Evolutionary conservation across 2,329 filamentous ascomycete species (phyloP).

Genomic region (Phialocephala sp.): DNA sequence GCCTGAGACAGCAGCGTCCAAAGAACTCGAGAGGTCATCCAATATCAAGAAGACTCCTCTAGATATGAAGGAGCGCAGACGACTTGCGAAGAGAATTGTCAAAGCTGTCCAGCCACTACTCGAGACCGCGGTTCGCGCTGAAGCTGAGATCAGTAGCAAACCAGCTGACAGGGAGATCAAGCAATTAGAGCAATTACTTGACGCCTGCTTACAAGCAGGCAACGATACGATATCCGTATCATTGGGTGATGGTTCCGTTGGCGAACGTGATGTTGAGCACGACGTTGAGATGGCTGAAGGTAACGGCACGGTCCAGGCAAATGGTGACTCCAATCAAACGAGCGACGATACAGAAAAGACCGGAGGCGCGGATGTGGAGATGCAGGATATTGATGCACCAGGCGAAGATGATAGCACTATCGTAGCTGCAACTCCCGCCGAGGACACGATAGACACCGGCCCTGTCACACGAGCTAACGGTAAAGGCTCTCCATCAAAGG

Average conservation of each 20-base stretch:
- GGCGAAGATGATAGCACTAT: slow-evolving; percentile 32
- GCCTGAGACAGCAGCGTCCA: slow-evolving; percentile 31
- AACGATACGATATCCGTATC: slow-evolving; percentile 49
- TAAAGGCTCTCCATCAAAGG: not conserved
- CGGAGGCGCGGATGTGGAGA: slow-evolving; percentile 44
- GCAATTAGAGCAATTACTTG: slow-evolving; percentile 76
- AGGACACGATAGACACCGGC: slow-evolving; percentile 36
- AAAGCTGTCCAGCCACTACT: slow-evolving; percentile 80
- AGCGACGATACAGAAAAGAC: slow-evolving; percentile 12
- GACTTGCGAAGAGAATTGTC: slow-evolving; percentile 87
- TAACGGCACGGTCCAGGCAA: slow-evolving; percentile 19
- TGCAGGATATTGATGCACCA: slow-evolving; percentile 45
- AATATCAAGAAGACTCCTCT: slow-evolving; percentile 48
- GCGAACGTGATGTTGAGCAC: slow-evolving; percentile 47
- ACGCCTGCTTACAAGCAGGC: slow-evolving; percentile 63
- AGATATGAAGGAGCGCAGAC: slow-evolving; percentile 81
- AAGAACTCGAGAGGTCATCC: slow-evolving; percentile 43
- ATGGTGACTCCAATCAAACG: slow-evolving; percentile 18
- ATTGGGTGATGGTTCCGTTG: slow-evolving; percentile 48
- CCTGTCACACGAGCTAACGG: slow-evolving; percentile 14
- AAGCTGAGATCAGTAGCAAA: slow-evolving; percentile 79
- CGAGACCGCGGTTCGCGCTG: slow-evolving; percentile 76
- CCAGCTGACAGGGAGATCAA: slow-evolving; percentile 72
- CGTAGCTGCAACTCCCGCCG: slow-evolving; percentile 14
- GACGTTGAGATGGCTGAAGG: slow-evolving; percentile 30